Evolutionary conservation across 768 basidiomycete species (phyloP), one percentile per base, ranked within the genome.

Genomic region (Lentinula sp.): DNA sequence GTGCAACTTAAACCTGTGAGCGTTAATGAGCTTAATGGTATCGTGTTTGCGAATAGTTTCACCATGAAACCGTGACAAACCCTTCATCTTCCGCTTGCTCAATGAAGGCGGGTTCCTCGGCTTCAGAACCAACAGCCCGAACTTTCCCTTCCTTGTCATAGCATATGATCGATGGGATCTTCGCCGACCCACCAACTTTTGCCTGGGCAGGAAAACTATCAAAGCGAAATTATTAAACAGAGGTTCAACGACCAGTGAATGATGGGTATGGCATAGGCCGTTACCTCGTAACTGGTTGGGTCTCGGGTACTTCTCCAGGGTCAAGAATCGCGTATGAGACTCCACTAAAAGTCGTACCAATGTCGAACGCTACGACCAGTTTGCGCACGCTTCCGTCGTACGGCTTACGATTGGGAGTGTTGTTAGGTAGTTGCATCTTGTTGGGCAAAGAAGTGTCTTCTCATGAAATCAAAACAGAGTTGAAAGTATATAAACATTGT

Each of bases 11-110:
- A 78, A 74, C 73, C 75, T 76, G 52, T 3, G 37, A 11, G 15
- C 34, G 4, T 18, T 13, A 10, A 51, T 34, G 13, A 31, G 50
- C 11, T 10, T 51, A 21, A 16, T 51, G 28, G 28, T 1, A 23
- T 35, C 16, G 9, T 9, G 66, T 56, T 13, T 66, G 67, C 15
- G 62, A 58, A 28, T 4, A 62, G 70, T 59, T 58, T 62, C 56
- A 78, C 79, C 78, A 79, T 67, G 80, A 79, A 0, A 78, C 75
- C 60, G 76, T 82, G 31, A 66, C 66, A 78, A 78, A 82, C 49
- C 70, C 76, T 59, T 76, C 71, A 0, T 80, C 77, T 31, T 76
- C 75, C 3, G 79, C 80, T 59, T 48, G 66, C 49, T 77, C 77
- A 7, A 75, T 65, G 5, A 73, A 68, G 35, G 69, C 70, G 46